Evolutionary conservation across 169 alveolate genomes (phyloP), one percentile per base, ranked within the genome.

Genomic region (Cryptosporidium canis): DNA sequence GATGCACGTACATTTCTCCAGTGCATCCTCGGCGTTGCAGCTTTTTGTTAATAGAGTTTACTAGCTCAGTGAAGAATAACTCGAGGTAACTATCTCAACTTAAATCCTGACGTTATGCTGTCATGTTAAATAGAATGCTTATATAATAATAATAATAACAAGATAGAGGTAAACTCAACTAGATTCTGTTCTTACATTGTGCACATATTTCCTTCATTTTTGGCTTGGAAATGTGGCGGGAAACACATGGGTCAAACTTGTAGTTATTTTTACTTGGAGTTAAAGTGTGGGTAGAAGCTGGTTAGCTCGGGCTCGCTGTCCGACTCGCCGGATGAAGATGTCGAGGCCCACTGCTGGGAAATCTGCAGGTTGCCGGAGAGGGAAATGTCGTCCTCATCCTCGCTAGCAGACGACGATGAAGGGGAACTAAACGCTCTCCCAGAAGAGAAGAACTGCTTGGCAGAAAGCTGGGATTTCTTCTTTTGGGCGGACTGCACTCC

Each of bases 381-480:
- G 3, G 87, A 61, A 14, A 58, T 41, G 21, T 77, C 71, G 12
- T 61, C 68, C 37, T 66, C 83, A 37, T 77, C 85, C 21, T 77
- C 87, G 31, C 66, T 66, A 5, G 47, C 87, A 14, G 58, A 39
- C 4, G 66, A 37, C 16, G 68, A 56, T 29, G 87, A 77, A 4
- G 70, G 85, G 16, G 85, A 77, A 21, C 63, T 77, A 41, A 77
- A 77, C 8, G 87, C 87, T 37, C 87, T 77, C 14, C 87, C 87
- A 3, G 87, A 58, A 4, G 87, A 77, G 33, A 77, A 77, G 87
- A 77, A 77, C 44, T 58, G 87, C 51, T 77, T 77, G 18, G 87
- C 71, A 18, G 87, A 77, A 3, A 77, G 24, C 24, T 77, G 71
- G n/a, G 87, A 37, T 41, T 77, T 77, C 44, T 55, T 77, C 35